Conservation (phyloP, 176 grass and related monocot species). For the Avena atlantica region DNA sequence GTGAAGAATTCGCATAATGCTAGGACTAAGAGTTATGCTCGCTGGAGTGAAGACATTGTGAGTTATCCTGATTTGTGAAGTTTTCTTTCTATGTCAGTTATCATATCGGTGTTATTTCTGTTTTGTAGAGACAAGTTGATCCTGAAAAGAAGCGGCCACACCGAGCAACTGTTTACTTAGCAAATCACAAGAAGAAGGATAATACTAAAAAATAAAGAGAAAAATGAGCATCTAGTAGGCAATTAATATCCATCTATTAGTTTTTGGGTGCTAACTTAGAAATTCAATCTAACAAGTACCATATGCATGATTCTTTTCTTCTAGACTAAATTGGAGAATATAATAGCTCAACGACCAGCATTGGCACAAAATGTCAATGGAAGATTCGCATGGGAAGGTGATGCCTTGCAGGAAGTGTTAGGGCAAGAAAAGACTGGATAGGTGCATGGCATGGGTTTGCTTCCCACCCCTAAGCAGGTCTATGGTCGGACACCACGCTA, state of each 20-base stretch:
- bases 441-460: not conserved
- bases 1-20: slow-evolving; percentile 27
- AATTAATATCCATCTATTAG: not conserved
- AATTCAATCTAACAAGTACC: not conserved
- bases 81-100: too few relatives aligned
- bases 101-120: too few relatives aligned
- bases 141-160: too few relatives aligned
- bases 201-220: not conserved
- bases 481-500: not conserved
- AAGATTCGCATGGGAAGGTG: slow-evolving; percentile 40
- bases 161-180: not conserved
- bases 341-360: slow-evolving; percentile 2
- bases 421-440: slow-evolving; percentile 15
- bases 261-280: not conserved
- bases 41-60: slow-evolving; percentile 32
- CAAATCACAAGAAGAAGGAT: not conserved
- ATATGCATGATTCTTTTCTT: not conserved
- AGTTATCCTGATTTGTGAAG: not conserved
- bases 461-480: not conserved
- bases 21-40: slow-evolving; percentile 41
- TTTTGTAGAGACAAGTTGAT: too few relatives aligned
- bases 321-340: not conserved
- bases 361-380: slow-evolving; percentile 6
- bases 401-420: slow-evolving; percentile 38
- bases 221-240: not conserved